These are phyloP conservation scores for Royoungia palumana DNA, from an alignment of 768 basidiomycete species.

Conservation along the genomic window DNA sequence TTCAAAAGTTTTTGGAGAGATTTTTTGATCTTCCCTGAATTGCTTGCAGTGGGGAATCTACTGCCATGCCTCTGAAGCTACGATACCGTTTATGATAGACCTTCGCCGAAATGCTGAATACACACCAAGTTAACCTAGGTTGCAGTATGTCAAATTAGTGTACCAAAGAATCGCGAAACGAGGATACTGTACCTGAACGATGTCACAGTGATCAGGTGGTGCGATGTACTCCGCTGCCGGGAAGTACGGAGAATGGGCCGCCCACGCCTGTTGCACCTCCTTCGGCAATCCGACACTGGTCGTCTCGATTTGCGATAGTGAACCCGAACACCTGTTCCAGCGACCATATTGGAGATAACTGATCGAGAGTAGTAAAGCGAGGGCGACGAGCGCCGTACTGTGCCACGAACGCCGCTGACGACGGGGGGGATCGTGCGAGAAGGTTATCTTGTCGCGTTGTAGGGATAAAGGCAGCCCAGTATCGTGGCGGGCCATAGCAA, in stretches of 20 bases:
- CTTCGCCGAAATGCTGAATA: not conserved
- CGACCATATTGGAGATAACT: slow-evolving; percentile 13
- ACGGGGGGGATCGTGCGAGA: not conserved
- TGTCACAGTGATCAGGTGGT: slow-evolving; percentile 47
- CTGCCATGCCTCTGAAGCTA: slow-evolving; percentile 82
- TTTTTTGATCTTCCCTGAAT: slow-evolving; percentile 39
- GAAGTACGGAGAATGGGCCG: slow-evolving; percentile 59
- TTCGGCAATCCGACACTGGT: slow-evolving; percentile 12
- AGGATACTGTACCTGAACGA: slow-evolving; percentile 48
- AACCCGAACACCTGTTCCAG: slow-evolving; percentile 3
- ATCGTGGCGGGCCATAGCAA: not conserved
- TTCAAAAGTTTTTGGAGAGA: slow-evolving; percentile 54
- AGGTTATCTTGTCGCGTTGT: slow-evolving; percentile 3
- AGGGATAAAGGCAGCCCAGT: slow-evolving; percentile 6
- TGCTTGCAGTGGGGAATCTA: slow-evolving; percentile 63
- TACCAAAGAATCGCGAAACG: not conserved
- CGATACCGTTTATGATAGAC: slow-evolving; percentile 3
- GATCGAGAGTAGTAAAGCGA: slow-evolving; percentile 14
- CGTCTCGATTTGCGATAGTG: not conserved
- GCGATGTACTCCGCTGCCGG: slow-evolving; percentile 43
- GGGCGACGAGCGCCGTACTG: slow-evolving; percentile 3
- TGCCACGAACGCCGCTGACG: slow-evolving; percentile 4
- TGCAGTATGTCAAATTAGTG: not conserved
- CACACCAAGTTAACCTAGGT: slow-evolving; percentile 31
- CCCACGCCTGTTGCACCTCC: slow-evolving; percentile 44